phyloP scores from a whole-genome alignment of 2,329 filamentous ascomycete genomes.

The Erysiphe neolycopersici region DNA sequence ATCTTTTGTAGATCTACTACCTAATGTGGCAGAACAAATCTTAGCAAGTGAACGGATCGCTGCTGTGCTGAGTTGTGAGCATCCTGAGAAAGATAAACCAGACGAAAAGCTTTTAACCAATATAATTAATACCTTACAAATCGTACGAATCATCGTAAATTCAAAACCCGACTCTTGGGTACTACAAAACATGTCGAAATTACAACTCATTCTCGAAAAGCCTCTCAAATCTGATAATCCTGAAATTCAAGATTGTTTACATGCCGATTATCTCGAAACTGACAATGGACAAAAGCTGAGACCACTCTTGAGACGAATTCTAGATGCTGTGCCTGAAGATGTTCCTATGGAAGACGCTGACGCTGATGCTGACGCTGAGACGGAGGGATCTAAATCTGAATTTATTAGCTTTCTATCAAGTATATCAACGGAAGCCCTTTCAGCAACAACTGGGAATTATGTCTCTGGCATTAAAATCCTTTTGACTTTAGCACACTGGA shows the following conservation, averaged over 20 bases:
- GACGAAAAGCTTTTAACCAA: constrained; percentile 64
- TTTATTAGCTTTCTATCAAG: constrained; percentile 63
- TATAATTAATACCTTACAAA: constrained; percentile 82
- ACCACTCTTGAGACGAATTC: constrained; percentile 53
- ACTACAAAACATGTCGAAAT: constrained; percentile 41
- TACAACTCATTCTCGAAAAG: constrained; percentile 81
- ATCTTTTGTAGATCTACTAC: constrained; percentile 59
- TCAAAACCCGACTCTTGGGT: constrained; percentile 83
- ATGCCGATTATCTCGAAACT: constrained; percentile 41
- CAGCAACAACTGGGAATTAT: constrained; percentile 37
- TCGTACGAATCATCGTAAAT: constrained; percentile 70
- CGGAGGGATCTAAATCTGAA: constrained; percentile 60
- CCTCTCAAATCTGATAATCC: constrained; percentile 65
- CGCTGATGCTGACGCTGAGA: constrained; percentile 57
- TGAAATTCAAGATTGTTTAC: constrained; percentile 80
- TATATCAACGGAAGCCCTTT: constrained; percentile 71
- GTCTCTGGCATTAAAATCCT: constrained; percentile 77
- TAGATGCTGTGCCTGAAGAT: constrained; percentile 69
- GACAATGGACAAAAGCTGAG: constrained; percentile 45
- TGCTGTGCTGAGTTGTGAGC: constrained; percentile 29
- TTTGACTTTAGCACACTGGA: constrained; percentile 70
- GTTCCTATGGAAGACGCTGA: constrained; percentile 48
- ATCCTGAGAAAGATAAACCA: constrained; percentile 39
- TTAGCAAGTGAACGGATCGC: constrained; percentile 55
- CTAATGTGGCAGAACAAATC: constrained; percentile 69